Evolutionary conservation across 2,329 filamentous ascomycete genomes (phyloP).

Genomic region (Xylariomycetidae sp.): DNA sequence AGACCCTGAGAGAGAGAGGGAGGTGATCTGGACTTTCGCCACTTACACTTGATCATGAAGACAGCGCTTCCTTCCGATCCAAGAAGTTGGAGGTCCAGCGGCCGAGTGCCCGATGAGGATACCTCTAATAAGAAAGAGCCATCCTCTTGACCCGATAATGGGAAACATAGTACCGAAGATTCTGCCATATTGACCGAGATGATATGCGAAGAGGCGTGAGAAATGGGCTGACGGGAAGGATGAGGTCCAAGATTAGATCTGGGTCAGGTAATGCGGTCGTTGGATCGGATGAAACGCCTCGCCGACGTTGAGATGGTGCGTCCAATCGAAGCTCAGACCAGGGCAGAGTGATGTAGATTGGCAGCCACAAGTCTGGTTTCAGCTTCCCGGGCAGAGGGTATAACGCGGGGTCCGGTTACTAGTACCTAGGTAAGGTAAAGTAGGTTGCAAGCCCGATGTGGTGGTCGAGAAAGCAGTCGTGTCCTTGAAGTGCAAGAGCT

Average conservation of each 20-base stretch:
- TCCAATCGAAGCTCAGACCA: background rate
- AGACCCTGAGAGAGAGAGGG: constrained; percentile 3
- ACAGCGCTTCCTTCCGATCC: constrained; percentile 61
- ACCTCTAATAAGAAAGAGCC: constrained; percentile 57
- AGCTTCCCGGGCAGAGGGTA: no score
- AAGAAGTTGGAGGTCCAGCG: constrained; percentile 60
- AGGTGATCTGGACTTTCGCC: constrained; percentile 1
- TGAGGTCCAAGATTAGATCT: background rate
- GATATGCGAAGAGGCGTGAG: background rate
- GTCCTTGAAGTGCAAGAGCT: no score
- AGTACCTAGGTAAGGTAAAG: no score
- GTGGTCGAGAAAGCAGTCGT: no score
- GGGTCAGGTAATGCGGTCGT: background rate
- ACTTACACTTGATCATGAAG: constrained; percentile 53
- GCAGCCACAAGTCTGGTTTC: no score
- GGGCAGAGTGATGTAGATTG: background rate
- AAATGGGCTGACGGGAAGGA: background rate
- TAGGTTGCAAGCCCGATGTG: no score
- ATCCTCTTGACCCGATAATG: constrained; percentile 45
- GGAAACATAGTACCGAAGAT: constrained; percentile 48
- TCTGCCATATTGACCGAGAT: constrained; percentile 15
- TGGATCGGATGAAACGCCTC: background rate
- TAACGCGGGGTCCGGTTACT: no score
- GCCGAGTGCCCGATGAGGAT: constrained; percentile 39
- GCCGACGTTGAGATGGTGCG: background rate